These are phyloP conservation scores for Solanum chiquidenum DNA, from an alignment of 257 asterid species.

Conservation along the genomic window DNA sequence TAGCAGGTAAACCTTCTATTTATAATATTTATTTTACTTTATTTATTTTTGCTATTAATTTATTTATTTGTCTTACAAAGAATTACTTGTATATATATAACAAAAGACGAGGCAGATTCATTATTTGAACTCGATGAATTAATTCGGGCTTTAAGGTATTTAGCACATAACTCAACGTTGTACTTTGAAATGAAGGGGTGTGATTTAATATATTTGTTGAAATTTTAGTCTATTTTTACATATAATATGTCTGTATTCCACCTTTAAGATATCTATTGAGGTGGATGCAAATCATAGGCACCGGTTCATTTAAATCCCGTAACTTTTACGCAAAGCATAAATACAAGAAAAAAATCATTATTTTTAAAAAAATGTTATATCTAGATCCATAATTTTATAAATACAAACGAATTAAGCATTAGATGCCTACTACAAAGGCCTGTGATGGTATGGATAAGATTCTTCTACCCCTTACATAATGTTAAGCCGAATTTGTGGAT, in stretches of 20 bases:
- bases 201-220: not conserved
- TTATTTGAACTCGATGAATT: not conserved
- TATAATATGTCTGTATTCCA: not conserved
- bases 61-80: not conserved
- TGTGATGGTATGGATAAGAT: not conserved
- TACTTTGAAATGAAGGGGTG: not conserved
- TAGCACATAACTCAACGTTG: not conserved
- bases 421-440: not conserved
- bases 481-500: too few species aligned
- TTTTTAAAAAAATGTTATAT: not conserved
- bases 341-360: not conserved
- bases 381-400: not conserved
- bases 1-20: conserved; percentile 24
- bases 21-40: not conserved
- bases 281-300: not conserved
- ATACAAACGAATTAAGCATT: not conserved
- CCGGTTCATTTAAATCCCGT: not conserved
- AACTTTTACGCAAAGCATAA: not conserved
- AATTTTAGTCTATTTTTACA: not conserved
- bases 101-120: not conserved
- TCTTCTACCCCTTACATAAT: too few species aligned
- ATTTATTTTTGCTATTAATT: too few species aligned
- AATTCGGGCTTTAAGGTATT: not conserved
- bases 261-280: not conserved
- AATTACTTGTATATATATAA: not conserved